Percentiles rank a stretch among this genome's conserved stretches.
Evolutionary conservation across 1,284 basidiomycete species (phyloP).

Genomic region (Apiotrichum laibachii): DNA sequence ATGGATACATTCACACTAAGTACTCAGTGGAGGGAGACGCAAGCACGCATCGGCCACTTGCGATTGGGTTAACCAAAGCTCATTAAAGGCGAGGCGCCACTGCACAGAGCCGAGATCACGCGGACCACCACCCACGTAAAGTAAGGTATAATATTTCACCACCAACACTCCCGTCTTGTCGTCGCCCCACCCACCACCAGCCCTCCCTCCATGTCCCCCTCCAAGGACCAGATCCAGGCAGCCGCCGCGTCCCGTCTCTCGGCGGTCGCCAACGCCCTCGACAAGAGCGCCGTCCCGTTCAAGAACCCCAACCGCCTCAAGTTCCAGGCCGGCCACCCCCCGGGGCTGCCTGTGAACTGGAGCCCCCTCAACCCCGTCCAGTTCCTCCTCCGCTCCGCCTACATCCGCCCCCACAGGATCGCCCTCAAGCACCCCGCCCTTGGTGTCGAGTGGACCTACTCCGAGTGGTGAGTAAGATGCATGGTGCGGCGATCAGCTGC

Average conservation of each 20-base stretch:
- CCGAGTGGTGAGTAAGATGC: slow-evolving; percentile 20
- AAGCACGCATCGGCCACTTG: no score
- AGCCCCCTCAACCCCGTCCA: slow-evolving; percentile 22
- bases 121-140: no score
- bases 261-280: slow-evolving; percentile 10
- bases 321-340: slow-evolving; percentile 12
- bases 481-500: not conserved
- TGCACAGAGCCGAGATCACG: no score
- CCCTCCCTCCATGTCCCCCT: slow-evolving; percentile 2
- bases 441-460: slow-evolving; percentile 22
- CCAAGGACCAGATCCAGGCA: slow-evolving; percentile 11
- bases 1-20: no score
- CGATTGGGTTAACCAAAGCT: no score
- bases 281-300: slow-evolving; percentile 6
- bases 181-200: not conserved
- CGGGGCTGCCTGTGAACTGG: slow-evolving; percentile 9
- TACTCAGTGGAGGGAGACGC: no score
- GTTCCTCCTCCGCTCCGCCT: slow-evolving; percentile 22
- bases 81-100: no score
- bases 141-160: no score
- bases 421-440: slow-evolving; percentile 23
- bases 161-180: no score
- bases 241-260: slow-evolving; percentile 13
- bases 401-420: slow-evolving; percentile 18
- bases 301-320: slow-evolving; percentile 22